Conservation (phyloP, 2,329 filamentous ascomycete species). For the Thelonectria discophora region DNA sequence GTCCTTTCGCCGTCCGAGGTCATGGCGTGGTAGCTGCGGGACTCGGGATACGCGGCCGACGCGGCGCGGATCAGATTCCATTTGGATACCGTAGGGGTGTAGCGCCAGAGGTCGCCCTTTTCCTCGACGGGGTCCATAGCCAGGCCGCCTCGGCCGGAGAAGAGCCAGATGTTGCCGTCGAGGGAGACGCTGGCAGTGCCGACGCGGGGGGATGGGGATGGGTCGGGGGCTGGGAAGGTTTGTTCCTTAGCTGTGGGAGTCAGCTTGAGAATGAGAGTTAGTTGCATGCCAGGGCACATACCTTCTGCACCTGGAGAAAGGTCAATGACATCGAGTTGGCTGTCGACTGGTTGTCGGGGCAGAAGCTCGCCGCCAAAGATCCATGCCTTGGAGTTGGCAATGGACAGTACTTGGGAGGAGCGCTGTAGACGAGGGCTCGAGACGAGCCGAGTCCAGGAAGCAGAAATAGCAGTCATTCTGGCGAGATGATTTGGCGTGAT, state of each 20-base stretch:
- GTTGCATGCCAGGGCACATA: background rate
- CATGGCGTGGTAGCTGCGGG: conserved; percentile 66
- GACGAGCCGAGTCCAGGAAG: conserved; percentile 40
- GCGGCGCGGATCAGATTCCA: conserved; percentile 60
- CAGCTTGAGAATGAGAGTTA: background rate
- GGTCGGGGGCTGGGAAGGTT: conserved; percentile 31
- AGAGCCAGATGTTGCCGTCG: conserved; percentile 62
- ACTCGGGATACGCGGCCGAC: conserved; percentile 50
- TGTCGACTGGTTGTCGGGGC: conserved; percentile 61
- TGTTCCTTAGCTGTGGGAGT: conserved; percentile 2
- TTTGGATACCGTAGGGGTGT: conserved; percentile 47
- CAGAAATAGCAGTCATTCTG: conserved; percentile 8
- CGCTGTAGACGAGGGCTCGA: conserved; percentile 51
- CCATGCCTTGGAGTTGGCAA: conserved; percentile 50
- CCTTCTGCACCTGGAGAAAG: conserved; percentile 29
- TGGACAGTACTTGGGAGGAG: conserved; percentile 59
- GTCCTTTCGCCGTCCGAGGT: conserved; percentile 51
- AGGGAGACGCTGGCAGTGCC: conserved; percentile 60
- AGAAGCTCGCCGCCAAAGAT: conserved; percentile 63
- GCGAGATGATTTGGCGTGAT: background rate
- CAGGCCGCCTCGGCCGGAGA: conserved; percentile 69
- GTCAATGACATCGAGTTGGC: conserved; percentile 53
- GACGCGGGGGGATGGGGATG: conserved; percentile 62
- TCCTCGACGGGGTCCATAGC: conserved; percentile 70
- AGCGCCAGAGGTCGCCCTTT: conserved; percentile 65